Evolutionary conservation across 495 filamentous ascomycete species (phyloP).

Genomic region (Xylaria palmicola): DNA sequence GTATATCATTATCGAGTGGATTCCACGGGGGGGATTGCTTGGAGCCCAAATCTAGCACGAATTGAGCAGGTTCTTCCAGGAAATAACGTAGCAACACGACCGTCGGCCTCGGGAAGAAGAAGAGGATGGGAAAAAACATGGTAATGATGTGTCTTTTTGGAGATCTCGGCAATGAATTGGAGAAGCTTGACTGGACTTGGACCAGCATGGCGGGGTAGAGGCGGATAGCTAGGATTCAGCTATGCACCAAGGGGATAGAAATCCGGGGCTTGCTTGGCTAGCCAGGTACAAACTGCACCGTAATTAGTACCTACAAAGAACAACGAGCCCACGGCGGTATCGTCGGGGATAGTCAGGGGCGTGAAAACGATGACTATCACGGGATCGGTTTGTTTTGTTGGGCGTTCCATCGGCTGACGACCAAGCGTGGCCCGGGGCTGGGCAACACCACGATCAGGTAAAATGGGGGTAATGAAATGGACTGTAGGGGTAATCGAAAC

Average conservation of each 20-base stretch:
- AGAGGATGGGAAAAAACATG: constrained; percentile 8
- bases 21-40: neutral
- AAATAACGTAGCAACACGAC: constrained; percentile 2
- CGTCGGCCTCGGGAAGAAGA: neutral
- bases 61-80: neutral
- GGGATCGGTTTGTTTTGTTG: constrained; percentile 24
- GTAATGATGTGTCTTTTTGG: constrained; percentile 29
- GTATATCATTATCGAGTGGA: neutral
- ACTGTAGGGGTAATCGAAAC: constrained; percentile 22
- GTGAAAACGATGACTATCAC: constrained; percentile 28
- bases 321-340: neutral
- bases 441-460: constrained; percentile 34
- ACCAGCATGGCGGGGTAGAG: neutral
- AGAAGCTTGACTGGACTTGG: neutral
- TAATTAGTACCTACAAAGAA: too few species aligned
- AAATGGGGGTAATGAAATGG: constrained; percentile 33
- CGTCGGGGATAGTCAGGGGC: constrained; percentile 10
- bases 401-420: constrained; percentile 34
- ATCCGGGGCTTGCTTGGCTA: constrained; percentile 8
- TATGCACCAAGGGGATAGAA: constrained; percentile 1
- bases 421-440: constrained; percentile 9
- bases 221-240: neutral
- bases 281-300: constrained; percentile 4
- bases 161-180: constrained; percentile 25
- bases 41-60: neutral